These are phyloP conservation scores for Rhodosporidiobolus sp. DNA, from an alignment of 768 basidiomycete species.

Conservation along the genomic window DNA sequence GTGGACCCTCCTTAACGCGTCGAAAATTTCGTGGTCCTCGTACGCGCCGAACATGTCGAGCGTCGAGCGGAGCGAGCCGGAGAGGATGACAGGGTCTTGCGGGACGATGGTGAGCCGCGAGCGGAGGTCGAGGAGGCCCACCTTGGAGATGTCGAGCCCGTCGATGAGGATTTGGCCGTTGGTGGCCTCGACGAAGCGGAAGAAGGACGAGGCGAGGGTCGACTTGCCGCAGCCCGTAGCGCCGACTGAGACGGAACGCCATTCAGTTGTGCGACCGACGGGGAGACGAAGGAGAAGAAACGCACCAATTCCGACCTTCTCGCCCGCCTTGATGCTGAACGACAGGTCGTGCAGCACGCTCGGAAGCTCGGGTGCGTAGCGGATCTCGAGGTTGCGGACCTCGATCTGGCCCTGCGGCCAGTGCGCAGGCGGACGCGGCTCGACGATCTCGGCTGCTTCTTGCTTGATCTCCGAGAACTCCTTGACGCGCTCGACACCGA, in stretches of 20 bases:
- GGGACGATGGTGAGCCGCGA: slow-evolving; percentile 59
- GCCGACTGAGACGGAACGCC: too few relatives aligned
- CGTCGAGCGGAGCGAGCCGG: slow-evolving; percentile 66
- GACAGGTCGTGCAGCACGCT: slow-evolving; percentile 50
- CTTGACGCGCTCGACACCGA: slow-evolving; percentile 46
- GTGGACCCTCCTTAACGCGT: slow-evolving; percentile 43
- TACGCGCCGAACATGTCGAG: slow-evolving; percentile 44
- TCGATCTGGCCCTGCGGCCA: slow-evolving; percentile 43
- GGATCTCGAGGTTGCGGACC: slow-evolving; percentile 48
- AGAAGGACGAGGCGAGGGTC: slow-evolving; percentile 51
- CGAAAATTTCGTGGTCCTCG: slow-evolving; percentile 45
- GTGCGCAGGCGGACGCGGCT: slow-evolving; percentile 41
- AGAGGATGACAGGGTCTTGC: slow-evolving; percentile 40
- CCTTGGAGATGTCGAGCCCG: slow-evolving; percentile 50
- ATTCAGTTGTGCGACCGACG: background rate
- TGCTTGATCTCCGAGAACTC: slow-evolving; percentile 42
- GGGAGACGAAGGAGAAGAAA: background rate
- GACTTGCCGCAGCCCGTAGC: slow-evolving; percentile 54
- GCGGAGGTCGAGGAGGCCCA: slow-evolving; percentile 60
- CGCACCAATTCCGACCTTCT: slow-evolving; percentile 49
- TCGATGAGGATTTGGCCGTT: slow-evolving; percentile 48
- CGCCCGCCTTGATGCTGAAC: slow-evolving; percentile 49
- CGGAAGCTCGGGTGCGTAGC: slow-evolving; percentile 46
- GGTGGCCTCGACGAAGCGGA: slow-evolving; percentile 52
- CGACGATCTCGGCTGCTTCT: slow-evolving; percentile 42